Base-by-base conservation (phyloP, 2,329 filamentous ascomycete genomes). In the Aspergillus neotritici region DNA sequence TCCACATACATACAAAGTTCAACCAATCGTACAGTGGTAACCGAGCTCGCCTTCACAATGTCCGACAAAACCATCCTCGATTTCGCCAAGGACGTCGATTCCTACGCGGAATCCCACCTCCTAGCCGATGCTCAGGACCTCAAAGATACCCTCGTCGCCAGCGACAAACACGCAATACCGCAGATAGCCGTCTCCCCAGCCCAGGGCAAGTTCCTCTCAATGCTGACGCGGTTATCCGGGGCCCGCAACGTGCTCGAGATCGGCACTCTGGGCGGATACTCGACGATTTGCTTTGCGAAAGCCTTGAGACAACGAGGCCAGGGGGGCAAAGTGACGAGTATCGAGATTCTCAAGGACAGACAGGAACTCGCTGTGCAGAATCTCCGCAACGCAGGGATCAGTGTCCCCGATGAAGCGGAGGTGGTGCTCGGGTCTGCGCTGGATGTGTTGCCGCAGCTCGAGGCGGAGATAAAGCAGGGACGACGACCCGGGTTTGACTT, bases 221-320 rank as follows among this genome's bases (percentile, higher is more conserved):
- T 41, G n/a, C 40, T 16, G 10, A 28, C 31, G 13, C 14, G 17
- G 5, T 16, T 12, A 12, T 15, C 11, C 17, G 10, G 14, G 13
- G 44, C 44, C 2, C 14, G 25, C 3, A 41, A 60, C 4, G 63
- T 73, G 2, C 71, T 80, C 30, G 77, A 81, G 54, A 63, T 80
- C 37, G 77, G 77, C 16, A 79, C 75, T 0, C 56, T 80, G 17
- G 76, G 76, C 10, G 77, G 70, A 6, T 80, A 77, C 56, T 71
- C 69, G 1, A 69, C 72, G 11, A 74, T 79, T 41, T 79, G 73
- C 67, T 65, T 80, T 37, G 75, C 75, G 3, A 57, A 34, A 11
- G 37, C 31, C 11, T 12, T 35, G 10, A 25, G 21, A 9, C 21
- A 25, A 25, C 21, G 21, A 25, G 21, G 21, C 7, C 40, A 44